A percentile compares a stretch with the other conserved stretches of the same genome.
Conservation (phyloP, 2,329 filamentous ascomycete species). For the Apiospora malaysiana region DNA sequence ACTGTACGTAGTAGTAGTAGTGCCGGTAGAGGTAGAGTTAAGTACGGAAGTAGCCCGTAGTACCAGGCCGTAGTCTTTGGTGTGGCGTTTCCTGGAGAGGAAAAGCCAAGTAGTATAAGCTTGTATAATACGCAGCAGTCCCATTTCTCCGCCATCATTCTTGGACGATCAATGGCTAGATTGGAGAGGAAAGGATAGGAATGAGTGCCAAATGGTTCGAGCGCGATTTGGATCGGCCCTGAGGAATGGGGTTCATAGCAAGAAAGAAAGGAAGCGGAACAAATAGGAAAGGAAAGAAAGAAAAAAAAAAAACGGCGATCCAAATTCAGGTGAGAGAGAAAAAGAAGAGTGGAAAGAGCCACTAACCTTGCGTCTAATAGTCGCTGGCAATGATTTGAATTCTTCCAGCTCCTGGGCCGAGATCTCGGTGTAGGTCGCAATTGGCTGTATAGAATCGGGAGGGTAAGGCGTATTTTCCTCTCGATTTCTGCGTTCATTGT, state of each 20-base stretch:
- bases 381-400: constrained; percentile 55
- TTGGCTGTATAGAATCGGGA: neutral
- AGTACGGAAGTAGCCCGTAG: neutral
- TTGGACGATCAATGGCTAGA: neutral
- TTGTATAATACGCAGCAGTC: constrained; percentile 1
- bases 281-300: constrained; percentile 22
- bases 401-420: constrained; percentile 49
- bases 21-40: constrained; percentile 12
- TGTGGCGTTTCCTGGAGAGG: neutral
- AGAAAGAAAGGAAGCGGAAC: constrained; percentile 19
- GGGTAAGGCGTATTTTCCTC: neutral
- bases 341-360: constrained; percentile 24
- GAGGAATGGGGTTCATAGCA: constrained; percentile 2
- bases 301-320: constrained; percentile 6
- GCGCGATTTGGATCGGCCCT: neutral
- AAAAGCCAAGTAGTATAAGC: neutral
- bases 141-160: constrained; percentile 9
- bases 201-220: neutral
- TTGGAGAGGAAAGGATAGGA: neutral
- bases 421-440: constrained; percentile 34
- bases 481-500: neutral
- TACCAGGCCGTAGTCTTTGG: neutral
- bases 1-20: constrained; percentile 12
- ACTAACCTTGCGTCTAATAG: constrained; percentile 56
- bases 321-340: constrained; percentile 12